phyloP scores from a whole-genome alignment of 31 red algal species.

The Odonthalia washingtoniensis region DNA sequence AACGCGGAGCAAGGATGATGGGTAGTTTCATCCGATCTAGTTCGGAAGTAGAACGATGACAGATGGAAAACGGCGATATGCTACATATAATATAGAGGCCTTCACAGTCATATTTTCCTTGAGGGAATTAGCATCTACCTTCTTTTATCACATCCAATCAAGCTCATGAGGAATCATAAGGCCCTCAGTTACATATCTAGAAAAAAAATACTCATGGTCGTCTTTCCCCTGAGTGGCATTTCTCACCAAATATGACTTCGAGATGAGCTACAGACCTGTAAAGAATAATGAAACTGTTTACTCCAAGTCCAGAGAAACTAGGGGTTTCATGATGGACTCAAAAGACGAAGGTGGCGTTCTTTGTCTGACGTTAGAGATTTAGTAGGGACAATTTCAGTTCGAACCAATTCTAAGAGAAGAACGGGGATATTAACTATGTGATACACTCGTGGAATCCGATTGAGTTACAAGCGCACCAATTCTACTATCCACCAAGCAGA shows the following conservation, averaged over 20 bases:
- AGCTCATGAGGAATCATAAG: not conserved
- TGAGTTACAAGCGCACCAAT: not conserved
- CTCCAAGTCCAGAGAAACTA: too few species aligned
- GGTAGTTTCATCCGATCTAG: not conserved
- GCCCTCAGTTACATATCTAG: not conserved
- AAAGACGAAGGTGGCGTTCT: not conserved
- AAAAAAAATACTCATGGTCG: not conserved
- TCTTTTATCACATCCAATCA: not conserved
- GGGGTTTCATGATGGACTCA: not conserved
- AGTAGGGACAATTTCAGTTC: not conserved
- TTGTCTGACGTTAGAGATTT: not conserved
- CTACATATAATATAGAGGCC: not conserved
- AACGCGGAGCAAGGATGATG: not conserved
- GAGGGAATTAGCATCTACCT: not conserved
- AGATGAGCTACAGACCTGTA: not conserved
- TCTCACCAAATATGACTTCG: slow-evolving; percentile 5
- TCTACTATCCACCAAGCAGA: not conserved
- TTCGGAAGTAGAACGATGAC: not conserved
- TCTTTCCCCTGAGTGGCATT: not conserved
- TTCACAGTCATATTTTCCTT: not conserved
- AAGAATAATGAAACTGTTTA: too few species aligned
- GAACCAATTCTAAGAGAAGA: not conserved
- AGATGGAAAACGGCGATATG: not conserved
- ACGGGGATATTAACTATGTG: too few species aligned
- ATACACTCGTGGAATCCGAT: not conserved